Evolutionary conservation across 2,329 filamentous ascomycete genomes (phyloP).

Genomic region (Cercospora nicotianae): DNA sequence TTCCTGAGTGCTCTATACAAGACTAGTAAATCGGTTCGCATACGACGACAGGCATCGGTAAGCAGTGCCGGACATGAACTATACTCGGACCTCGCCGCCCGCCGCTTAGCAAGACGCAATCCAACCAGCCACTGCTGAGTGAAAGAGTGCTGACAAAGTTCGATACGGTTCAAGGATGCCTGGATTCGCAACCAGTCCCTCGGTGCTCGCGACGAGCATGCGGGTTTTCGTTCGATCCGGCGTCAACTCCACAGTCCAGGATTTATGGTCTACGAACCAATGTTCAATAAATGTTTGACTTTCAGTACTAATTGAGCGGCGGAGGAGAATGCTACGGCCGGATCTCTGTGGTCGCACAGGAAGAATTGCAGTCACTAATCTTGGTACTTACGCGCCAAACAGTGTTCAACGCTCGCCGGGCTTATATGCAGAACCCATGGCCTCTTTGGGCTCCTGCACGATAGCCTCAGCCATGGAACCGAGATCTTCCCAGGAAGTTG

Average conservation of each 20-base stretch:
- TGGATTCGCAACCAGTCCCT: neutral
- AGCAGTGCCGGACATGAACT: neutral
- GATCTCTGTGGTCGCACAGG: neutral
- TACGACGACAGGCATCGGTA: neutral
- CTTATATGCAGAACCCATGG: neutral
- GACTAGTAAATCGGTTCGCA: neutral
- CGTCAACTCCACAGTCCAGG: neutral
- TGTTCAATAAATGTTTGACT: neutral
- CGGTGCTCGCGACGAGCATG: neutral
- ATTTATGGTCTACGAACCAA: neutral
- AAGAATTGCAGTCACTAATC: neutral
- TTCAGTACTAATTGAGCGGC: neutral
- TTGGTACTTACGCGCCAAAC: neutral
- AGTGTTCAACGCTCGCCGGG: neutral
- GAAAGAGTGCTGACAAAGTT: neutral
- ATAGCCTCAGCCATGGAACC: neutral
- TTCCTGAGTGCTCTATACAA: neutral
- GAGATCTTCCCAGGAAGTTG: neutral
- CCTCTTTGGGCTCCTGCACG: neutral
- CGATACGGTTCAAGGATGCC: neutral
- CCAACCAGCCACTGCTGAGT: neutral
- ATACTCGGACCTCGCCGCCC: neutral
- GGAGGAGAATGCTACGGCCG: neutral
- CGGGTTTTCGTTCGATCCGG: neutral
- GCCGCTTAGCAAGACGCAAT: neutral